Base-by-base conservation (phyloP, 495 filamentous ascomycete species). In the Daldinia caldariorum region DNA sequence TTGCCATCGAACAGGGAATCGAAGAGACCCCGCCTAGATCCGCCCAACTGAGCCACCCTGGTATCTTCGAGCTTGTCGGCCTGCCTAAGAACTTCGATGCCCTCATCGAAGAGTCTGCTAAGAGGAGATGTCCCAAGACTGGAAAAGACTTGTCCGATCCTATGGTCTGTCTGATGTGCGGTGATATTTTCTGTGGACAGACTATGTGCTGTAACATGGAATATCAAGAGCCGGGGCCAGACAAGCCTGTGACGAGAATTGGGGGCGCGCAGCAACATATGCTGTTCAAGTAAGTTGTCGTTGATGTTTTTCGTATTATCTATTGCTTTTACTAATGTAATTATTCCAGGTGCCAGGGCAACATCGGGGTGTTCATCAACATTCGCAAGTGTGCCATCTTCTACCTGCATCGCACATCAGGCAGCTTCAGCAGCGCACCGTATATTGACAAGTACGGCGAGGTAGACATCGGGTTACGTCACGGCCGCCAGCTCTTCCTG, bases 381-480 rank as follows among this genome's bases (percentile, higher is more conserved):
- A 95, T 99, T 74, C 89, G 94, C 58, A 97, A 97, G 82, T 97
- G 96, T 80, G 90, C 86, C 50, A 89, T 97, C 35, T 86, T 97
- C 58, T 97, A 94, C 79, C 80, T 96, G 56, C 90, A 97, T 79
- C 86, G 89, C 69, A 79, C 82, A n/a, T 89, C 91, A 57, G 95
- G 94, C 47, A 93, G 90, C 47, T 99, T 91, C 83, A 89, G 89
- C 72, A 85, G 87, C 41, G 94, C 95, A 6, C 95, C 95, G 10
- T 99, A 97, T 79, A 89, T 97, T 54, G 96, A 98, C 81, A 90
- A 89, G 74, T 94, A 97, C 79, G 96, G 95, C 66, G 95, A 99
- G 82, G 90, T 91, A 1, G 95, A 99, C 81, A 86, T 90, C 16
- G 92, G 92, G 18, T 83, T 99, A 14, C 86, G 94, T 68, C 90